phyloP scores from a whole-genome alignment of 805 yeast species.

The Diddensiella santjacobensis region DNA sequence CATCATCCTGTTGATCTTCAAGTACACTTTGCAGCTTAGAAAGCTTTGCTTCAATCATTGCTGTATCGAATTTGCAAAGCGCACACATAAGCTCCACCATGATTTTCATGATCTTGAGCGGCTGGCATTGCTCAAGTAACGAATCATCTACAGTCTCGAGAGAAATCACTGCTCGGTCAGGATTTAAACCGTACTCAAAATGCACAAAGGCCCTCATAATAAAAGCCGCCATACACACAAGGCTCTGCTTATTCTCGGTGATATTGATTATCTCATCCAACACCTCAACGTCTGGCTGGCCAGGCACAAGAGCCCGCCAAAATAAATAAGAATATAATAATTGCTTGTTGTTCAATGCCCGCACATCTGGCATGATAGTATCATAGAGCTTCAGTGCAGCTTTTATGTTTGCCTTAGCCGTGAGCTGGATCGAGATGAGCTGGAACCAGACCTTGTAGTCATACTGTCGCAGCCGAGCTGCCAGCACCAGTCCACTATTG shows the following conservation, averaged over 20 bases:
- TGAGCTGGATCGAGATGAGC: slow-evolving; percentile 6
- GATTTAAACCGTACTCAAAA: not conserved
- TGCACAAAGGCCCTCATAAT: not conserved
- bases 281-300: not conserved
- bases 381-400: slow-evolving; percentile 7
- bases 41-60: not conserved
- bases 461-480: slow-evolving; percentile 1
- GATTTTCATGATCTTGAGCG: not conserved
- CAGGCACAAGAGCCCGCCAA: not conserved
- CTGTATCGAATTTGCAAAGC: not conserved
- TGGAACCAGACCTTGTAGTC: slow-evolving; percentile 4
- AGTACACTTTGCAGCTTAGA: not conserved
- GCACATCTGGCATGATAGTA: slow-evolving; percentile 2
- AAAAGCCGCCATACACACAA: not conserved
- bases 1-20: not conserved
- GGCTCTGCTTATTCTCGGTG: not conserved
- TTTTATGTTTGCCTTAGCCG: not conserved
- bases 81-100: not conserved
- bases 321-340: not conserved
- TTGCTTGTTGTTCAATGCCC: not conserved
- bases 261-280: not conserved
- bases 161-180: too few relatives aligned
- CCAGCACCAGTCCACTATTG: slow-evolving; percentile 10
- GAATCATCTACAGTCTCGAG: not conserved
- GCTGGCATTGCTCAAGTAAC: not conserved